Base-by-base conservation (phyloP, 805 yeast species). In the Lipomyces anomalus region DNA sequence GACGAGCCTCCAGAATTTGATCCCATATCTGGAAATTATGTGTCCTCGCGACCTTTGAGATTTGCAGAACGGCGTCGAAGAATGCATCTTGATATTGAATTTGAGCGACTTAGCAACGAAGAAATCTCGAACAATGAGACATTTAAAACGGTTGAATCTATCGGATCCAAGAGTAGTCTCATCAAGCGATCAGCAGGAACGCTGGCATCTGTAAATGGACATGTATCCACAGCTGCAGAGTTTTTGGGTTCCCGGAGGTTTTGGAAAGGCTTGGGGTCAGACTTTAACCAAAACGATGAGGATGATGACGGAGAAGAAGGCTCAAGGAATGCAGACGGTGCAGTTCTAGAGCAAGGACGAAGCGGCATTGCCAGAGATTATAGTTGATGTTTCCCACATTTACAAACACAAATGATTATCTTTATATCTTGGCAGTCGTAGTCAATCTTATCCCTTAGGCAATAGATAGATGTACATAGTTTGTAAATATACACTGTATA, bases 201-300 rank as follows among this genome's bases (percentile, higher is more conserved):
- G 65, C 6, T 67, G 65, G 6, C 71, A 71, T 4, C 79, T 17
- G 69, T 78, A 58, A 73, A 72, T 55, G 72, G 80, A 47, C 69
- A 86, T 6, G 67, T 74, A 0, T 88, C 97, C 0, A 89, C 97
- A 0, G 86, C 97, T 0, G 97, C 96, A 0, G 69, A 72, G 5
- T 74, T 74, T 50, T 68, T 90, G 42, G 95, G 87, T 57, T 71
- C 69, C 9, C 75, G 90, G 57, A 67, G 71, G 22, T 59, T 62
- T 2, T 90, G 97, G 97, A 77, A 80, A 0, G 98, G 98, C 0
- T 68, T 90, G 28, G 98, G 97, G 1, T 82, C 92, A 48, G 97
- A 90, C 60, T 87, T 71, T 65, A 55, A 59, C 6, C 65, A 61
- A 2, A 67, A 65, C 6, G 68, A 65, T 1, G 70, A 64, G 4